phyloP scores from a whole-genome alignment of 768 basidiomycete species.

The Xerocomellus chrysenteron region DNA sequence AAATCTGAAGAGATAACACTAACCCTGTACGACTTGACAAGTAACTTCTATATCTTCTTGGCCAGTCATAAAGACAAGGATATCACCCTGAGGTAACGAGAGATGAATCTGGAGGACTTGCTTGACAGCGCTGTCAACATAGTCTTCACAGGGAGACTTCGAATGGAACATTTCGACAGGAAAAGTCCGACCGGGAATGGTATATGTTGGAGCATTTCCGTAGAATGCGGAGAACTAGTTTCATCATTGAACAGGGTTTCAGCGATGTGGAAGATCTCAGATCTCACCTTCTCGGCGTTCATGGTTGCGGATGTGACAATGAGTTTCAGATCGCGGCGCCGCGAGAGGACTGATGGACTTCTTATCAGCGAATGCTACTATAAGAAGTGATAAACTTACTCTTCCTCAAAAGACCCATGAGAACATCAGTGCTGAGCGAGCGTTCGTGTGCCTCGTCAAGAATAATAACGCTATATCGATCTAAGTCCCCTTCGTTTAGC shows the following conservation, averaged over 20 bases:
- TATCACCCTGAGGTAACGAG: constrained; percentile 89
- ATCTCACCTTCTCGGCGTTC: constrained; percentile 93
- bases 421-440: constrained; percentile 93
- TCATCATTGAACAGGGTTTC: not conserved
- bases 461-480: constrained; percentile 95
- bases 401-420: constrained; percentile 95
- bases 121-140: constrained; percentile 97
- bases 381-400: constrained; percentile 50
- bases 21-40: constrained; percentile 90
- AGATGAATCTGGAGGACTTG: constrained; percentile 97
- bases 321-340: constrained; percentile 89
- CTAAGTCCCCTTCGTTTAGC: constrained; percentile 96
- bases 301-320: constrained; percentile 99
- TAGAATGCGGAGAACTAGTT: constrained; percentile 94
- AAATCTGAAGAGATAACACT: constrained; percentile 14
- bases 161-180: constrained; percentile 96
- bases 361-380: not conserved
- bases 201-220: constrained; percentile 91
- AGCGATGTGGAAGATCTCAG: not conserved
- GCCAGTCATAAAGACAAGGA: constrained; percentile 98
- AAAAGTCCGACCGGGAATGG: constrained; percentile 93
- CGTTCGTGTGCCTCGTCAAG: constrained; percentile 99
- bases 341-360: constrained; percentile 62
- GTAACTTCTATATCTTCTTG: constrained; percentile 99
- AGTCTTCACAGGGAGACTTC: constrained; percentile 98